Evolutionary conservation across 169 alveolate species (phyloP).

Genomic region (Cryptosporidium andersoni): DNA sequence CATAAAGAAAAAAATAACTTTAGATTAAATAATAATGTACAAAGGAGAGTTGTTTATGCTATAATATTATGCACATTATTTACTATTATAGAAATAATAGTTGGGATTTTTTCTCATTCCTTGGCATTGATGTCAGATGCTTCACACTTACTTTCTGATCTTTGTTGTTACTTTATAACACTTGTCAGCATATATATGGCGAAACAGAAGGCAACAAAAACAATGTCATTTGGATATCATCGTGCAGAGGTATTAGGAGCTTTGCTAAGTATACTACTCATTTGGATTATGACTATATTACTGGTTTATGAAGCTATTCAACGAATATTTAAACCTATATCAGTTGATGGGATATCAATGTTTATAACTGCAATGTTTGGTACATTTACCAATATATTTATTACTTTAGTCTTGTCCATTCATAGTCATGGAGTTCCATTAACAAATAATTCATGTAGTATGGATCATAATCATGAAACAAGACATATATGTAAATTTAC

Average conservation of each 20-base stretch:
- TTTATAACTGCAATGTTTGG: conserved; percentile 92
- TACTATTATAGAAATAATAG: conserved; percentile 84
- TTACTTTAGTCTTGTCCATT: conserved; percentile 86
- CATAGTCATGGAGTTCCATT: conserved; percentile 79
- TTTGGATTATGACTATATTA: conserved; percentile 92
- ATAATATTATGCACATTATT: conserved; percentile 77
- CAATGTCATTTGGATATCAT: conserved; percentile 92
- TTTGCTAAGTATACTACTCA: conserved; percentile 86
- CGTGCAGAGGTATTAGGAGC: conserved; percentile 97
- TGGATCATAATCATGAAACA: conserved; percentile 60
- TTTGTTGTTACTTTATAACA: conserved; percentile 90
- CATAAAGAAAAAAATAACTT: conserved; percentile 2
- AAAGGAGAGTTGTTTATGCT: conserved; percentile 67
- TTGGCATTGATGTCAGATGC: conserved; percentile 93
- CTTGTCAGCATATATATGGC: conserved; percentile 88
- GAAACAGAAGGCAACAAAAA: conserved; percentile 84
- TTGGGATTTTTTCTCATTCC: conserved; percentile 86
- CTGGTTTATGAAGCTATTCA: conserved; percentile 91
- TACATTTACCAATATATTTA: conserved; percentile 87
- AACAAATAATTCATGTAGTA: conserved; percentile 1
- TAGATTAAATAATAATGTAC: conserved; percentile 3
- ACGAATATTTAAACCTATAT: conserved; percentile 84
- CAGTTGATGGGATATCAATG: conserved; percentile 92
- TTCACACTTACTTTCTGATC: conserved; percentile 94
- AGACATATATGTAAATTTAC: neutral